These are phyloP conservation scores for Mycena leptocephala DNA, from an alignment of 768 basidiomycete genomes.

Conservation along the genomic window DNA sequence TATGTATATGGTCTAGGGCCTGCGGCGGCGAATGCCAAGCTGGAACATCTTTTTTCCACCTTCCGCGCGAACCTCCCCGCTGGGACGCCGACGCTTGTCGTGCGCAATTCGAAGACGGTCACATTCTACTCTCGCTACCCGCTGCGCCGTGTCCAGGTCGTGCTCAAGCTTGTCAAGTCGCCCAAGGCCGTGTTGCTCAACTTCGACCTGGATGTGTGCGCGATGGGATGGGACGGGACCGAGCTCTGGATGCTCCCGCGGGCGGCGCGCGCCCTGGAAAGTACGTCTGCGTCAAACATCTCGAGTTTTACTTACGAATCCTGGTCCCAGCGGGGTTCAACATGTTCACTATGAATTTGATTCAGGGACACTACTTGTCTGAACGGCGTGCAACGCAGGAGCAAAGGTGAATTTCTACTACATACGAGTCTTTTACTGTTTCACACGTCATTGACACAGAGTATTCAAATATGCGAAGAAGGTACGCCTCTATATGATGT, in stretches of 20 bases:
- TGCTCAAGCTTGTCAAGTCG: conserved; percentile 22
- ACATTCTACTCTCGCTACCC: conserved; percentile 27
- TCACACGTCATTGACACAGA: not conserved
- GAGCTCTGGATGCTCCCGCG: conserved; percentile 23
- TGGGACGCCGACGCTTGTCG: not conserved
- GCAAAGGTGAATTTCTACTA: not conserved
- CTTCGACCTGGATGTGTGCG: conserved; percentile 30
- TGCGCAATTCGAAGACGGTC: conserved; percentile 19
- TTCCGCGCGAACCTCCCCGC: conserved; percentile 7
- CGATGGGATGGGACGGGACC: conserved; percentile 17
- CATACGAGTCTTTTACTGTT: not conserved
- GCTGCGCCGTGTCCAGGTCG: conserved; percentile 20
- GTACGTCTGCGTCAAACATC: not conserved
- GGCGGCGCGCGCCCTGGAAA: conserved; percentile 26
- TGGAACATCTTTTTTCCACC: not conserved
- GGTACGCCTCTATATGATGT: not conserved
- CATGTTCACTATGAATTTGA: conserved; percentile 20
- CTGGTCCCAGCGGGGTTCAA: conserved; percentile 5
- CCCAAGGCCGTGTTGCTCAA: conserved; percentile 5
- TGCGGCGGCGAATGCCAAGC: not conserved
- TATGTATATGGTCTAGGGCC: conserved; percentile 15
- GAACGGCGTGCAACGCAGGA: conserved; percentile 10
- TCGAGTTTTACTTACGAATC: not conserved
- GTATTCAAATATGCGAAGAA: conserved; percentile 27
- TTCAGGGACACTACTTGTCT: conserved; percentile 13